phyloP scores from a whole-genome alignment of 164 flowering plant genomes.

The Nelumbo lutea region DNA sequence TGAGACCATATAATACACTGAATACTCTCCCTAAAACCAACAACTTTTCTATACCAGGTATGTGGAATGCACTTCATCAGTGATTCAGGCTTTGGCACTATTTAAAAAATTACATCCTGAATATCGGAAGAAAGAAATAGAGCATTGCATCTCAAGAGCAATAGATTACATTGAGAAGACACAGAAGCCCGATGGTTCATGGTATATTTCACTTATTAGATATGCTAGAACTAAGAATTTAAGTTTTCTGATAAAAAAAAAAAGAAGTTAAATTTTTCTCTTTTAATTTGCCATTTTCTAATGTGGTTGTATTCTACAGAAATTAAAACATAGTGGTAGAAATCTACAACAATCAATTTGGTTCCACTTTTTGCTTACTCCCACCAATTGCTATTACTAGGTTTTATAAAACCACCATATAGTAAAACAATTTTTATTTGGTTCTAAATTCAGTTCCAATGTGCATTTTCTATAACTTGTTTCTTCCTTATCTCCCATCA shows the following conservation, averaged over 20 bases:
- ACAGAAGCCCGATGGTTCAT: constrained; percentile 38
- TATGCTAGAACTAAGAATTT: background rate
- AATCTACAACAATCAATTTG: no score
- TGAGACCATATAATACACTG: background rate
- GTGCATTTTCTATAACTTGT: no score
- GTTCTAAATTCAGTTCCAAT: no score
- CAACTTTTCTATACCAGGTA: constrained; percentile 19
- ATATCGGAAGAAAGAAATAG: constrained; percentile 30
- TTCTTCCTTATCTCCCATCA: no score
- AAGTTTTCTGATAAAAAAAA: no score
- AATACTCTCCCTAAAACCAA: no score
- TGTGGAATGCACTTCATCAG: constrained; percentile 45
- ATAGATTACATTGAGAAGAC: constrained; percentile 19
- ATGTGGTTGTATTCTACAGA: background rate
- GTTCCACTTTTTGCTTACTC: no score
- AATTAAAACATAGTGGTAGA: no score
- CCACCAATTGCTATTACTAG: no score
- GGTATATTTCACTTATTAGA: constrained; percentile 13
- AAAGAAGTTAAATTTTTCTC: background rate
- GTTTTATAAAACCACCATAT: no score
- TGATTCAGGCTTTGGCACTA: constrained; percentile 26
- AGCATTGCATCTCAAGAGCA: constrained; percentile 19
- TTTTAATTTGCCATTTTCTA: background rate
- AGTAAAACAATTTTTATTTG: no score
- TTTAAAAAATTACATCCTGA: constrained; percentile 32